Evolutionary conservation across 2,329 filamentous ascomycete species (phyloP), one percentile per base, ranked within the genome.

Genomic region (Rhinocladiella mackenziei): DNA sequence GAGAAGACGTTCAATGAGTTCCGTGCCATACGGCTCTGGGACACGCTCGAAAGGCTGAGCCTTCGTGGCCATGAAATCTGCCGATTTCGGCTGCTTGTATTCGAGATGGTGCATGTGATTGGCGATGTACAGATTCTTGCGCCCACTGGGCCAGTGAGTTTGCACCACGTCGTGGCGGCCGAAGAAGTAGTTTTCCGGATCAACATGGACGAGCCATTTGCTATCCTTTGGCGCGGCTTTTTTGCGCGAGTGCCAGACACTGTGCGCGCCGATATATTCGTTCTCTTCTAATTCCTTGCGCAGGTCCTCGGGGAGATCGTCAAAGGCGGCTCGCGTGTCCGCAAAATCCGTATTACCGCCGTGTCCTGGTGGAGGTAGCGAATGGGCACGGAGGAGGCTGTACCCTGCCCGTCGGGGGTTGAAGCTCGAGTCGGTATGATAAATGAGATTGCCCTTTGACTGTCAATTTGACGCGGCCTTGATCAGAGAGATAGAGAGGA

Each of bases 371-470:
- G 75, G 75, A 0, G 76, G 75, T 5, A 79, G 64, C 43, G 65
- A 60, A 19, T 70, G 67, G 3, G 75, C 75, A 3, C 68, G 65
- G 1, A 79, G 65, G 8, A 79, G 62, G 5, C 71, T 77, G 60
- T 71, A 75, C 2, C 67, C 68, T 0, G 74, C 72, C 17, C 76
- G 68, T 2, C 71, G 71, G 5, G 74, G 72, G 53, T 78, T 78
- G 62, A 75, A 79, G 15, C 69, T 71, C 13, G 69, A 74, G 58
- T 79, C 76, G 9, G 70, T 70, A 48, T 80, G 76, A 60, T 75
- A 80, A 9, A 77, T 63, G 1, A 58, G 60, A 54, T 78, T 78
- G 23, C 70, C 73, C 57, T 65, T 44, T 14, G 1, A 1, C n/a
- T 13, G 29, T n/a, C n/a, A n/a, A n/a, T n/a, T n/a, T n/a, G n/a